Base-by-base conservation (phyloP, 208 protist genomes). In the Leishmania tarentolae region DNA sequence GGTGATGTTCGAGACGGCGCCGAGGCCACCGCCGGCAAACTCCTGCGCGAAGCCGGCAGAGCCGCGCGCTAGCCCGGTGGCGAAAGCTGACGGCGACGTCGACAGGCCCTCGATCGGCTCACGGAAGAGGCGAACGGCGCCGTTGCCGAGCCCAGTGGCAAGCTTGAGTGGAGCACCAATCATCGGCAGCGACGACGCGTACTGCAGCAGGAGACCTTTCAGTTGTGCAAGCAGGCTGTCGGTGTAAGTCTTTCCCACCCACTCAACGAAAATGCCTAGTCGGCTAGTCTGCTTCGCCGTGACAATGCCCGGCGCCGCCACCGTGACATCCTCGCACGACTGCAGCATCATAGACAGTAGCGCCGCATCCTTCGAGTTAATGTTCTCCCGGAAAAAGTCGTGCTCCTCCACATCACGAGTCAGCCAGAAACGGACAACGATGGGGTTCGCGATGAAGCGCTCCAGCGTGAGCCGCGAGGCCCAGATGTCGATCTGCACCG, bases 371-470 rank as follows among this genome's bases (percentile, higher is more conserved):
- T 87, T 87, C 61, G 81, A 83, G 78, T 84, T 81, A 35, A 97
- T 81, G 72, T 91, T 86, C 57, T 98, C 91, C 47, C 91, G 88
- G 83, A 98, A 91, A 78, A 98, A 93, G 84, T 97, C 89, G 80
- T 92, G 85, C 52, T 90, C 91, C 35, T 91, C 92, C 15, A 71
- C 78, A 65, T 97, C 93, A 8, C 95, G 93, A 2, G 88, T 89
- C 56, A 96, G 87, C 95, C 95, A 98, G 44, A 98, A 74, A 19
- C 93, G 95, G 44, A 97, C 65, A 28, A 93, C 69, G 37, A 98
- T 85, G 13, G 95, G 95, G 87, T 98, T 96, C 42, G 97, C 87
- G 70, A 98, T 93, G 76, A 98, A 90, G n/a, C 89, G 85, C 66
- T 95, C 90, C n/a, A 98, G 31, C 70, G 92, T 87, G 57, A 98